Base-by-base conservation (phyloP, 2,329 filamentous ascomycete species). In the Alternaria sp. region DNA sequence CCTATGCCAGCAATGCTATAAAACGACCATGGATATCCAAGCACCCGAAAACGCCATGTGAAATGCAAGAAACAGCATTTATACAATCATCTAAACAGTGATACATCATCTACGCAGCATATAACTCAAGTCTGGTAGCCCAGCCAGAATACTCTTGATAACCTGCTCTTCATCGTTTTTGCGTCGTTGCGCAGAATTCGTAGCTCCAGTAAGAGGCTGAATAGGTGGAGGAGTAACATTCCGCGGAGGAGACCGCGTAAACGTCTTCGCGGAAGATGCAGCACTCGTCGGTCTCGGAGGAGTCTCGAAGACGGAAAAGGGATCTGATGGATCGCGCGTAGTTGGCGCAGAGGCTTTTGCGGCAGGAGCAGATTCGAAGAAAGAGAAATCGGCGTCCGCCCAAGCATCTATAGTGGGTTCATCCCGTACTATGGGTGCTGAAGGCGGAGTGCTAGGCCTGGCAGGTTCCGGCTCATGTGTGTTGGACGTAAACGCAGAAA, bases 81-180 rank as follows among this genome's bases (percentile, higher is more conserved):
- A 56, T 30, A 15, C 12, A 45, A 23, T 13, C 28, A 15, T 28
- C 40, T 15, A 12, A 6, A 28, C 7, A 23, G 46, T 9, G 9
- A 49, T 13, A 26, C 23, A 11, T 4, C 15, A 19, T 55, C 40
- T 57, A 28, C 46, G 44, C 30, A 80, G 55, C 77, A 80, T 79
- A 45, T 79, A 79, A 10, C 70, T 59, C 59, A 79, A 64, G 59
- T 79, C 67, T 1, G 77, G 77, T 43, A 80, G 57, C 1, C 69
- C 74, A 0, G 21, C 53, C 25, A 80, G 26, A 43, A 80, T 77
- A 0, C 57, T 53, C 28, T 54, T 59, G 4, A 79, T 69, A 2
- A 73, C 57, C 8, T 70, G 67, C 36, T 78, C 76, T 32, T 79
- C 76, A 36, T 77, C 76, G 1, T 46, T 64, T 25, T 77, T 77